Base-by-base conservation (phyloP, 169 alveolate genomes). In the Eimeria praecox region DNA sequence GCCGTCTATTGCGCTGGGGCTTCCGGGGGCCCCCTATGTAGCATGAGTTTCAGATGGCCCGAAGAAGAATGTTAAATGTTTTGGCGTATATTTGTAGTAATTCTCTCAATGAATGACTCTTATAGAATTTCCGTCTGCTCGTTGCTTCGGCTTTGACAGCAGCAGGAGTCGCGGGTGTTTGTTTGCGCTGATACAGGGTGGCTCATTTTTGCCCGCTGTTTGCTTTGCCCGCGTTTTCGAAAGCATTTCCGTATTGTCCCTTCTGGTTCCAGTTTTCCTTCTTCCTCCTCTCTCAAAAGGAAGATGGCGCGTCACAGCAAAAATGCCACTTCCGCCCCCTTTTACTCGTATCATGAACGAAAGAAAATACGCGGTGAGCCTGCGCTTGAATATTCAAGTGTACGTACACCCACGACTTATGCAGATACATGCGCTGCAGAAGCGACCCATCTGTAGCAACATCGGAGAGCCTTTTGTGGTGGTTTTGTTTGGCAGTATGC, bases 291-390 rank as follows among this genome's bases (percentile, higher is more conserved):
- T 69, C 27, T 30, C 44, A 69, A 77, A 9, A 8, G 52, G 78
- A 69, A 59, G 24, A 85, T 85, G 92, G 92, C 92, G 14, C 92
- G 92, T 40, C 95, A 91, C 95, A 91, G 95, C 82, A 91, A 77
- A 44, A 91, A 91, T 35, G 95, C 95, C 35, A 91, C 95, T 16
- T 54, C 90, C 3, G 95, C 95, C 35, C 83, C 95, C 46, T 77
- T 91, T 20, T 91, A 77, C 49, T 91, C 95, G 24, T 91, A 91
- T 33, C 95, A 91, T 18, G 95, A 91, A 71, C 89, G 95, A 38
- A 75, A 91, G 69, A 91, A 91, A 59, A 40, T 91, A 1, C 87
- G 87, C 40, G 95, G 95, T 91, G 56, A 85, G 92, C 24, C 71
- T 77, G 9, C 30, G 22, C 49, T 33, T 30, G 27, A 10, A 9